These are phyloP conservation scores for Xylaria sp. DNA, from an alignment of 2,329 filamentous ascomycete species.

Conservation along the genomic window DNA sequence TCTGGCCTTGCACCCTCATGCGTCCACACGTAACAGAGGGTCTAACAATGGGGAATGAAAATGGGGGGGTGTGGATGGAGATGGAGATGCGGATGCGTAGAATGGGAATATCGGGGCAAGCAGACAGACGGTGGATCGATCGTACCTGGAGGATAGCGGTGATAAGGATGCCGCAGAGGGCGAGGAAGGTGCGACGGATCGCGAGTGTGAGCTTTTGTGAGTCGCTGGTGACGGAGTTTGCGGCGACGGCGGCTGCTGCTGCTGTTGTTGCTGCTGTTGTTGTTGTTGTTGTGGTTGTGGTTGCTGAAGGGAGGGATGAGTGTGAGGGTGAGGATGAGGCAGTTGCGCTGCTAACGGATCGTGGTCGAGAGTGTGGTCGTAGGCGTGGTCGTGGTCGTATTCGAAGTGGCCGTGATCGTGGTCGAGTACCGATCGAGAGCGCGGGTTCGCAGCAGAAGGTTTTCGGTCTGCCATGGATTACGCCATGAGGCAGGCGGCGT, in stretches of 20 bases:
- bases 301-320: constrained; percentile 3
- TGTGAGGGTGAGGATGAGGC: constrained; percentile 48
- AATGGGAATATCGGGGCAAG: constrained; percentile 21
- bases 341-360: constrained; percentile 60
- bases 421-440: constrained; percentile 65
- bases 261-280: background rate
- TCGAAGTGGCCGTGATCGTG: constrained; percentile 54
- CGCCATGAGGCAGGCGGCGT: constrained; percentile 67
- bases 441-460: constrained; percentile 57
- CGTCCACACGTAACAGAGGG: constrained; percentile 12
- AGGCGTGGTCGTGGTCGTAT: constrained; percentile 51
- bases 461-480: constrained; percentile 77
- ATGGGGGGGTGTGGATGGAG: background rate
- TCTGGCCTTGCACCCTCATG: constrained; percentile 5
- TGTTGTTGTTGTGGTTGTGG: background rate
- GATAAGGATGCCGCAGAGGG: constrained; percentile 41
- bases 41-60: background rate
- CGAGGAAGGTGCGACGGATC: constrained; percentile 45
- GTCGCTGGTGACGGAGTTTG: constrained; percentile 22
- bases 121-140: constrained; percentile 36
- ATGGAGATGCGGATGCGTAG: background rate
- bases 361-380: constrained; percentile 52
- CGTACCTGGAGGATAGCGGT: constrained; percentile 48
- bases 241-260: constrained; percentile 6
- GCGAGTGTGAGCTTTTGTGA: constrained; percentile 33